Evolutionary conservation across 2,329 filamentous ascomycete genomes (phyloP), one percentile per base, ranked within the genome.

Genomic region (Phyllachora maydis): DNA sequence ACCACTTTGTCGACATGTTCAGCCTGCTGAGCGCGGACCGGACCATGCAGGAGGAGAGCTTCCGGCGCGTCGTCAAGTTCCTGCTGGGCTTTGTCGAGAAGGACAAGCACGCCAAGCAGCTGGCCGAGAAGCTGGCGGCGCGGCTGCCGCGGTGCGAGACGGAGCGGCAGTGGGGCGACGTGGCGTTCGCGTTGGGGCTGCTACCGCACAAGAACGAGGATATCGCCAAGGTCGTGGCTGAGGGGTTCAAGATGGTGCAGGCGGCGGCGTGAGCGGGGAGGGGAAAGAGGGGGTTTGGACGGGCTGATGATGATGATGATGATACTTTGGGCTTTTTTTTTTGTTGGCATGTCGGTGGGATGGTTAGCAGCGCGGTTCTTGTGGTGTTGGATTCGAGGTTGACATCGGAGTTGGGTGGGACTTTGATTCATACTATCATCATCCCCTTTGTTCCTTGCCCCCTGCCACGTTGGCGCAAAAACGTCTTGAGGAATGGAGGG

Each of bases 1-100:
- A 98, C 45, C 85, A 98, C 52, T 98, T 98, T 49, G 82, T 98
- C 14, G 88, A 98, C 43, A 95, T 98, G 79, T 98, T 98, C 49
- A 85, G 77, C 41, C 53, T 95, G 33, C 57, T 98, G 22, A 88
- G 78, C 28, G 76, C 82, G 0, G 85, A 90, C 36, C 65, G 65
- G 25, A 65, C 59, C 15, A 56, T 98, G 34, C 71, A 81, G 7
- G 85, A 93, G 44, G 81, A 92, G 36, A 68, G 75, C 13, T 73
- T 98, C 49, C 71, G 66, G 43, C 64, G 77, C 30, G 85, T 98
- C 29, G 63, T 98, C 32, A 82, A 81, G 41, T 98, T 98, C 50
- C 50, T 98, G 42, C 70, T 90, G 31, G 81, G 82, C 1, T 98
- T 98, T 45, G 82, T 98, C 32, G 88, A 98, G 43, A 98, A 95